Percentiles rank a stretch among this genome's conserved stretches.
Conservation (phyloP, 75 land plant genomes). For the Pinus taeda region DNA sequence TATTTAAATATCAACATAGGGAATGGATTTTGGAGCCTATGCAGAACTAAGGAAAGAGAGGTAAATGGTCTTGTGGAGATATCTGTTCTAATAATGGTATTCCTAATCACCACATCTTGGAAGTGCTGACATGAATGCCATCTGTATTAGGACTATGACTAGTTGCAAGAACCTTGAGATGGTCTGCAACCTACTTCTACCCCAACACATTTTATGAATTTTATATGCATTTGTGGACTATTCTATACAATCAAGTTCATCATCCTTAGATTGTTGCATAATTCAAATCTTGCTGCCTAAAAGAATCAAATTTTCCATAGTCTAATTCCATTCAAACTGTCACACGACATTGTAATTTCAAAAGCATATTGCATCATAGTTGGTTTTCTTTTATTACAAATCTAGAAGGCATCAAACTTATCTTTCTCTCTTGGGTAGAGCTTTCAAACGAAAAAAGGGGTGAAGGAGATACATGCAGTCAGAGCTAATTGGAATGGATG, state of each 20-base stretch:
- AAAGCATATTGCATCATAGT: background rate
- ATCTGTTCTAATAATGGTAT: slow-evolving; percentile 54
- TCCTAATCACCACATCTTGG: slow-evolving; percentile 42
- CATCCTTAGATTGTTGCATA: slow-evolving; percentile 51
- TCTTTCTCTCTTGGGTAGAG: background rate
- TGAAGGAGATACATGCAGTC: background rate
- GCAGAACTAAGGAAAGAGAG: background rate
- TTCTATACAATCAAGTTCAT: slow-evolving; percentile 41
- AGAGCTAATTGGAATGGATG: slow-evolving; percentile 7
- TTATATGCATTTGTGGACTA: slow-evolving; percentile 82
- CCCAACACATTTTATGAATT: slow-evolving; percentile 42
- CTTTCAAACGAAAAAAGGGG: background rate
- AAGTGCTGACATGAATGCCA: slow-evolving; percentile 73
- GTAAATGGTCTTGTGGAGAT: background rate
- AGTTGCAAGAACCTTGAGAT: slow-evolving; percentile 64
- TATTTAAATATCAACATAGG: background rate
- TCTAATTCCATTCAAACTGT: background rate
- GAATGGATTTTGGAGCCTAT: background rate
- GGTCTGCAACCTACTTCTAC: slow-evolving; percentile 42
- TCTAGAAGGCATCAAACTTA: background rate
- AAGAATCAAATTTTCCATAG: slow-evolving; percentile 6
- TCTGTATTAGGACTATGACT: slow-evolving; percentile 83
- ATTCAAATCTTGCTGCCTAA: slow-evolving; percentile 75
- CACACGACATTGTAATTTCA: background rate
- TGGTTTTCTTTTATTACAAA: background rate